Base-by-base conservation (phyloP, 1,284 basidiomycete species). In the Cryptococcus floricola region DNA sequence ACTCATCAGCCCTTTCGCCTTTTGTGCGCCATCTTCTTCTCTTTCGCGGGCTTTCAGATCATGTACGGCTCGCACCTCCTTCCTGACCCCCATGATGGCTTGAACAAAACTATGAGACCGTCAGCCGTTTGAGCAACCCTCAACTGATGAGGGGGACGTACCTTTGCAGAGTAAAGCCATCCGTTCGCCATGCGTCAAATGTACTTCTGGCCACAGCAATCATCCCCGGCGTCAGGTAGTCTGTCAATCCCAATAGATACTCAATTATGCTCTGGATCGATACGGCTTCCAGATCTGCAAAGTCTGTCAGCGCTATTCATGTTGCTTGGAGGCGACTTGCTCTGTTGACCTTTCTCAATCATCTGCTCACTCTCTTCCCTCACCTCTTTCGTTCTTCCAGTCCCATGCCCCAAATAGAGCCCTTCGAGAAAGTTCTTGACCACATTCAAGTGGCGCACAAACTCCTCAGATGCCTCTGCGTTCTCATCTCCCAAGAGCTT, bases 191-290 rank as follows among this genome's bases (percentile, higher is more conserved):
- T 14, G 42, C 25, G 5, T 50, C 45, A 38, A 49, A 44, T 8
- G 52, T 23, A 12, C 45, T 34, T 37, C 31, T 37, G 16, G 55
- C n/a, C 4, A 37, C 41, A 7, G 39, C n/a, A 8, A 56, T 55
- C 57, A 59, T 59, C 7, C 51, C 46, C 7, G 57, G 57, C 3
- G 57, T 56, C 27, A 59, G 31, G 38, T 52, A 59, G 2, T 59
- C 57, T 5, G 57, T 55, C 25, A 52, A 44, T 9, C n/a, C 50
- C 23, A 53, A 25, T 1, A 59, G 16, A 42, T 59, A 25, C 4
- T 46, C 28, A 5, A 56, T n/a, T 27, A 59, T 27, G 18, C 27
- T 44, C 37, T 59, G 50, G 7, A 56, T 38, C 10, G 50, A 44
- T 3, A 50, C n/a, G n/a, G 27, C 44, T 39, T 59, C 46, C 9